phyloP scores from a whole-genome alignment of 2,329 filamentous ascomycete genomes.

The Microcyclospora tardicrescens region DNA sequence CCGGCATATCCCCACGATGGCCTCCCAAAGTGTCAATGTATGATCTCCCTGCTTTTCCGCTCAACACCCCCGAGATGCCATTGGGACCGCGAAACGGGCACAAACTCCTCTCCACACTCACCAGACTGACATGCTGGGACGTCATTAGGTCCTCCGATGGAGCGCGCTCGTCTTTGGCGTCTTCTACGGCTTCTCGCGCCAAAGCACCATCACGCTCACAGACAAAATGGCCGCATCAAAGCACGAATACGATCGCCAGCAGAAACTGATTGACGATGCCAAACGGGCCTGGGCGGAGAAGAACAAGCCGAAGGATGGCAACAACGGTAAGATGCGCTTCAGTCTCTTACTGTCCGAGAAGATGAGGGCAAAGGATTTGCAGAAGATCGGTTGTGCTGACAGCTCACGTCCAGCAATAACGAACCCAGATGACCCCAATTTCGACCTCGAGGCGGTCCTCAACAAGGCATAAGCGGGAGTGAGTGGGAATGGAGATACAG shows the following conservation, averaged over 20 bases:
- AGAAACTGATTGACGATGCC: conserved; percentile 80
- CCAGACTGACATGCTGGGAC: background rate
- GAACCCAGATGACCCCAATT: conserved; percentile 75
- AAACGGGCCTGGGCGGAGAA: conserved; percentile 83
- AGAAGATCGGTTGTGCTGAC: conserved; percentile 3
- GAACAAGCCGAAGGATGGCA: conserved; percentile 39
- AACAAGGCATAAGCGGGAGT: conserved; percentile 26
- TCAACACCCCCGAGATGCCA: conserved; percentile 2
- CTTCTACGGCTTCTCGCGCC: conserved; percentile 93
- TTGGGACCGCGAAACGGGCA: background rate
- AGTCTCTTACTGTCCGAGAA: background rate
- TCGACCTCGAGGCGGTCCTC: conserved; percentile 82
- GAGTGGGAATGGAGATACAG: too few species aligned
- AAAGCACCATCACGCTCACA: conserved; percentile 61
- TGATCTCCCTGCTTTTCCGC: conserved; percentile 1
- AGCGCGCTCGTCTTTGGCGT: conserved; percentile 83
- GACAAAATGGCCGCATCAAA: conserved; percentile 59
- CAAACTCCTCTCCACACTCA: background rate
- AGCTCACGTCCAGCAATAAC: conserved; percentile 45
- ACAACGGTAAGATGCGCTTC: conserved; percentile 17
- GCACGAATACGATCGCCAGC: conserved; percentile 81
- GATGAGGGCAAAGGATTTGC: background rate
- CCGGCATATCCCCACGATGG: conserved; percentile 10
- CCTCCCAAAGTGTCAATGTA: conserved; percentile 16
- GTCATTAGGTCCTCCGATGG: conserved; percentile 79